Evolutionary conservation across 345 rosid species (phyloP).

Genomic region (Acer yangbiense): DNA sequence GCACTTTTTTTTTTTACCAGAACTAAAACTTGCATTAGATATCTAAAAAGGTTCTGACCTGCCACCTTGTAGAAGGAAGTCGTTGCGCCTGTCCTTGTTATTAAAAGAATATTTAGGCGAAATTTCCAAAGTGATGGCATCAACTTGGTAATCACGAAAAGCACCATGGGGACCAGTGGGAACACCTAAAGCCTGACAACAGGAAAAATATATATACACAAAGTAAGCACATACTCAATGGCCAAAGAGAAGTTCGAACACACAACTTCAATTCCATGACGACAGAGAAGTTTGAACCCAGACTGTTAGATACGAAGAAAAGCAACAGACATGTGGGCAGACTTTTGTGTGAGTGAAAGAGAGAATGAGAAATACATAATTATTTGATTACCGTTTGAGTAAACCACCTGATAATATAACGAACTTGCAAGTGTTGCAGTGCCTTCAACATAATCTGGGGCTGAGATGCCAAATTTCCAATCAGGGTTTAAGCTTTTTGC

Average conservation of each 20-base stretch:
- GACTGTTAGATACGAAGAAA: background rate
- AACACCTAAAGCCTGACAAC: constrained; percentile 78
- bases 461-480: constrained; percentile 80
- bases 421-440: constrained; percentile 90
- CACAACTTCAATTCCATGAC: background rate
- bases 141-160: constrained; percentile 93
- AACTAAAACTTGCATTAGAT: background rate
- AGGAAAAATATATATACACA: constrained; percentile 12
- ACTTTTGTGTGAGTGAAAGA: background rate
- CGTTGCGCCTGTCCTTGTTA: constrained; percentile 53
- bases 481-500: constrained; percentile 61
- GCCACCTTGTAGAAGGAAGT: constrained; percentile 73
- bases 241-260: background rate
- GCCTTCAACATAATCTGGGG: constrained; percentile 80
- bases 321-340: background rate
- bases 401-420: constrained; percentile 74
- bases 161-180: constrained; percentile 98
- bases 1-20: constrained; percentile 14
- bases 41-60: constrained; percentile 45
- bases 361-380: constrained; percentile 6
- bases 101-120: constrained; percentile 54
- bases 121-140: constrained; percentile 89
- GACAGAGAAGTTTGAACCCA: background rate
- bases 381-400: background rate
- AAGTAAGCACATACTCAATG: constrained; percentile 7